Evolutionary conservation across 805 yeast species (phyloP), one percentile per base, ranked within the genome.

Genomic region (Nakazawaea ernobii): DNA sequence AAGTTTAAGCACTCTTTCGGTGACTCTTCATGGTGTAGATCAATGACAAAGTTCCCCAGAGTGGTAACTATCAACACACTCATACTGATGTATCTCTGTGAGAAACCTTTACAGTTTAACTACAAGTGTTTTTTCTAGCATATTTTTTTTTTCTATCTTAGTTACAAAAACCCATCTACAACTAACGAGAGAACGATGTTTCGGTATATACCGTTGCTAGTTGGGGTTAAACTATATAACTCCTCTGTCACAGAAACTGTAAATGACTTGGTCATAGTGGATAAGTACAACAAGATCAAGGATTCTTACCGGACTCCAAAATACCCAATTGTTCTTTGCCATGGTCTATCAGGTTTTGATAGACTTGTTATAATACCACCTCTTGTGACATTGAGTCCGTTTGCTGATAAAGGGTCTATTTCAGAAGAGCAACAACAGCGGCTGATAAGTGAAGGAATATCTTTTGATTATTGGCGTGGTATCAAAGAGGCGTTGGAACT

Each of bases 321-420:
- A 53, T 69, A 77, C 56, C 96, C 96, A 0, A 77, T 89, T 1
- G 84, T 89, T 0, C 63, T 89, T 27, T 89, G 96, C 56, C 97
- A 89, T 67, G 97, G 97, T 0, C 73, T 89, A 24, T 79, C 87
- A 0, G 97, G 97, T 1, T 89, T 87, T 55, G 95, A 86, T 55
- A 71, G 68, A 47, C 53, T 80, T 8, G 39, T 77, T 2, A 80
- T 82, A 0, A 39, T 63, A 6, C 69, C 68, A 6, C 47, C 53
- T 38, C 35, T 42, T 11, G 38, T 40, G 42, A 26, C 26, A 32
- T 24, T 44, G 37, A 27, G 15, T 29, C 32, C 43, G 7, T 49
- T 29, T 39, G 48, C 56, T 46, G 51, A 50, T 28, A 52, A 55
- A 15, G 52, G 44, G 9, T 8, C 46, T 53, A 6, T 9, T 49